Base-by-base conservation (phyloP, 805 yeast genomes). In the Kluyveromyces siamensis region DNA sequence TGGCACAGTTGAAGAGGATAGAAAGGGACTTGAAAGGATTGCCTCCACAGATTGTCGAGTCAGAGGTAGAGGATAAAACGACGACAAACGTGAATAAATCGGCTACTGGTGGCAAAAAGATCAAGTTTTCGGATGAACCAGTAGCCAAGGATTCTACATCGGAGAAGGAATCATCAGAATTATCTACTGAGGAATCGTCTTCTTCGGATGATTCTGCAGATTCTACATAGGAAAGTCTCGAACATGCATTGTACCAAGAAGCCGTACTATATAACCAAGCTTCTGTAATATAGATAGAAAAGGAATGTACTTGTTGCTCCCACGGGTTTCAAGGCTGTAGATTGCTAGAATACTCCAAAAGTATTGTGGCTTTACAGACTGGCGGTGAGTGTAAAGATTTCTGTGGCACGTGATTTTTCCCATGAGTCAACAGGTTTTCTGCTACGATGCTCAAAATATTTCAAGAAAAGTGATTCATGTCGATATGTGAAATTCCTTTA, bases 11-110 rank as follows among this genome's bases (percentile, higher is more conserved):
- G 57, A 76, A 73, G 57, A 75, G 95, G 62, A 71, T 85, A 39
- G 91, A 83, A 61, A 76, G 95, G 67, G 87, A 84, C 53, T 76
- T 86, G 55, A 72, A 88, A 55, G 95, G 95, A 1, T 73, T 87
- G 50, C 91, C 95, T 9, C 95, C 95, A 8, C 54, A 62, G 19
- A 52, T 57, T 10, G 36, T 54, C 46, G 51, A 50, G 30, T 45
- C 50, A 43, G 42, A 42, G 33, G 33, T 42, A n/a, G 40, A 43
- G 8, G 51, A 36, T 13, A 48, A 47, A 8, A 41, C 47, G 11
- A 55, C 52, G 27, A 50, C 44, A 14, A 41, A 44, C 2, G 57
- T 53, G 2, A 46, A 53, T 13, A 55, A 52, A 37, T 51, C 58
- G 40, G 62, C 58, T 16, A 59, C 65, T 36, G 65, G 64, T 17